A percentile compares a stretch with the other conserved stretches of the same genome.
These are phyloP conservation scores for Tricholoma bakamatsutake DNA, from an alignment of 768 basidiomycete genomes.

Conservation along the genomic window DNA sequence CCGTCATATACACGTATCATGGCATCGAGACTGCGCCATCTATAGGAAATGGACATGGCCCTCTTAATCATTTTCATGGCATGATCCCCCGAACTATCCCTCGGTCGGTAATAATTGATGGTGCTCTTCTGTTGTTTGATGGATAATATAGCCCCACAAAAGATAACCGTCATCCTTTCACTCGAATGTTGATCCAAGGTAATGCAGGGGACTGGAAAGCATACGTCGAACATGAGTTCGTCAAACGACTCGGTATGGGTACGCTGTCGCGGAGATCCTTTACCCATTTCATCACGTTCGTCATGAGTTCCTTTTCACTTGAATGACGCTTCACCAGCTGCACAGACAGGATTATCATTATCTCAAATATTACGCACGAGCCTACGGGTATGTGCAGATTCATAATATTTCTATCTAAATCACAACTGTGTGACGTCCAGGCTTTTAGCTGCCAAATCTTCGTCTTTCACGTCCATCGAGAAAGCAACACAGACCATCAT, in stretches of 20 bases:
- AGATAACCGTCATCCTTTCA: constrained; percentile 64
- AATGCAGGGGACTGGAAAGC: constrained; percentile 55
- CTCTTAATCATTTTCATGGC: constrained; percentile 80
- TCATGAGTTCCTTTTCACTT: not conserved
- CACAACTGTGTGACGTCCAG: constrained; percentile 26
- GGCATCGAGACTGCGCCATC: constrained; percentile 65
- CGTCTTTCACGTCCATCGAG: constrained; percentile 54
- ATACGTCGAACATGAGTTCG: constrained; percentile 84
- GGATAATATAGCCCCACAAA: constrained; percentile 42
- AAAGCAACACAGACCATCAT: constrained; percentile 59
- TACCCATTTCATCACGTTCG: constrained; percentile 80
- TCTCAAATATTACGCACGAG: constrained; percentile 78
- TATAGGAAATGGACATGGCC: constrained; percentile 75
- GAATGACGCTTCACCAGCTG: not conserved
- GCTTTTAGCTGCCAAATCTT: constrained; percentile 74
- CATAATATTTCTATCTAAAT: not conserved
- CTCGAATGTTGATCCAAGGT: constrained; percentile 54
- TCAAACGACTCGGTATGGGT: constrained; percentile 67
- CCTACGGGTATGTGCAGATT: constrained; percentile 50
- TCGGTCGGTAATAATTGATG: constrained; percentile 23
- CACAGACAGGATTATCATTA: constrained; percentile 77
- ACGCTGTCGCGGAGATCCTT: constrained; percentile 63
- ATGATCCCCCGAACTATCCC: constrained; percentile 43
- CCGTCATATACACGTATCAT: constrained; percentile 64
- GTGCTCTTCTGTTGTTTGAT: not conserved